These are phyloP conservation scores for Ganoderma meredithae DNA, from an alignment of 1,284 basidiomycete species.

Conservation along the genomic window DNA sequence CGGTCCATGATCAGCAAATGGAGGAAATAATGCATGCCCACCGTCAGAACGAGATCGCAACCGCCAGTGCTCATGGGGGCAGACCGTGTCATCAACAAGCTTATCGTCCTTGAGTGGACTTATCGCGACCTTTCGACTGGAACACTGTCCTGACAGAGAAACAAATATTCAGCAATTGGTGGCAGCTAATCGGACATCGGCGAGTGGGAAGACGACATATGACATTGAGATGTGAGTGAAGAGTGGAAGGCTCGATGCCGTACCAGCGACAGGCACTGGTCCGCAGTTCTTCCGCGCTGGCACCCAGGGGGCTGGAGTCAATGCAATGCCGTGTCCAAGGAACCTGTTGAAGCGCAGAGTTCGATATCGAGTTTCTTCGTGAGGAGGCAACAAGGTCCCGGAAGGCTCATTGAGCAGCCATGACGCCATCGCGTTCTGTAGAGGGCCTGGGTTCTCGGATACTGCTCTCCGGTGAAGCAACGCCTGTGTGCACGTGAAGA, in stretches of 20 bases:
- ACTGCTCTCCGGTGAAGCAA: not conserved
- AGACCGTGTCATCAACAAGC: not conserved
- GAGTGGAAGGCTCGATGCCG: not conserved
- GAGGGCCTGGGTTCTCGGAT: not conserved
- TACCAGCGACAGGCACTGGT: conserved; percentile 3
- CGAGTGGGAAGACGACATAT: not conserved
- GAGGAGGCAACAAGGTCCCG: conserved; percentile 3
- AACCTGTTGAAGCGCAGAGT: not conserved
- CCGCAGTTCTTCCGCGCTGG: conserved; percentile 1
- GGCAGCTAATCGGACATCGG: not conserved
- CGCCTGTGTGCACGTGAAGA: not conserved
- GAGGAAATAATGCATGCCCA: not conserved
- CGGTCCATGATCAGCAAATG: not conserved
- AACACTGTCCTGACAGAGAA: not conserved
- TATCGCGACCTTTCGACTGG: not conserved
- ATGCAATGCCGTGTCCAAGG: not conserved
- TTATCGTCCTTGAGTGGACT: conserved; percentile 1
- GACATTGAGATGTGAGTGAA: conserved; percentile 2
- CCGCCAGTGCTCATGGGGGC: not conserved
- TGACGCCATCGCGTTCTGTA: conserved; percentile 4
- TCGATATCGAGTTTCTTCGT: not conserved
- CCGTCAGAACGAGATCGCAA: not conserved
- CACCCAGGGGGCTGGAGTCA: not conserved
- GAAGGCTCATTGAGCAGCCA: conserved; percentile 2
- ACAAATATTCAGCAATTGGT: not conserved